Evolutionary conservation across 2,329 filamentous ascomycete species (phyloP).

Genomic region (Fusarium sp.): DNA sequence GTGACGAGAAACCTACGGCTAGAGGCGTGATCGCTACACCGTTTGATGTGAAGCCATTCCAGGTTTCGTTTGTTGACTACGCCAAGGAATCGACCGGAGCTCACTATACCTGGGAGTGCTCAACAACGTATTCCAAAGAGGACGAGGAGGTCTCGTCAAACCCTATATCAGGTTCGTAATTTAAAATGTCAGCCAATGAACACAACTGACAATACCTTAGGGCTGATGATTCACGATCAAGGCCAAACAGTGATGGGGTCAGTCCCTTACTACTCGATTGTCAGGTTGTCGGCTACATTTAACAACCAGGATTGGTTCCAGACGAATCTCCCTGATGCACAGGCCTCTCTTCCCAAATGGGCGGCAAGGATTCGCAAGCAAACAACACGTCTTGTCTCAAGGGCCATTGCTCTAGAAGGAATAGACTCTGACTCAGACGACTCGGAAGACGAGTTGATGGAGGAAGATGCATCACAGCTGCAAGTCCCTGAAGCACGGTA

Average conservation of each 20-base stretch:
- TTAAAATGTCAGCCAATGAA: background rate
- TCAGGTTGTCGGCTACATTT: conserved; percentile 63
- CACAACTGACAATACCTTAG: conserved; percentile 46
- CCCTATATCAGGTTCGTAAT: conserved; percentile 33
- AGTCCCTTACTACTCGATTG: conserved; percentile 62
- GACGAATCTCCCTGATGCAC: conserved; percentile 55
- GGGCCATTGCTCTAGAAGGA: conserved; percentile 56
- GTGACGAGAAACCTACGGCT: conserved; percentile 51
- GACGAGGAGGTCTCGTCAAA: conserved; percentile 50
- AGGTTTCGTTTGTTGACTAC: conserved; percentile 55
- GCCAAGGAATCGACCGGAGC: conserved; percentile 37
- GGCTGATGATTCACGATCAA: conserved; percentile 58
- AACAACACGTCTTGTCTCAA: conserved; percentile 57
- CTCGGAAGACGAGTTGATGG: conserved; percentile 47
- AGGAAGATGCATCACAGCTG: conserved; percentile 50
- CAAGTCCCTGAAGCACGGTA: conserved; percentile 62
- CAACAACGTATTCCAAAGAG: conserved; percentile 57
- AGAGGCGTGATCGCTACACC: conserved; percentile 67
- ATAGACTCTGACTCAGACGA: conserved; percentile 50
- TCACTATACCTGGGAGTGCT: conserved; percentile 59
- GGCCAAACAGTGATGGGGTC: conserved; percentile 38
- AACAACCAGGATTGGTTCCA: conserved; percentile 65
- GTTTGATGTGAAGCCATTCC: conserved; percentile 61
- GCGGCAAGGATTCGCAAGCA: conserved; percentile 58
- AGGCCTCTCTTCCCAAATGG: conserved; percentile 56